Evolutionary conservation across 2,329 filamentous ascomycete species (phyloP).

Genomic region (Pyrenochaeta sp.): DNA sequence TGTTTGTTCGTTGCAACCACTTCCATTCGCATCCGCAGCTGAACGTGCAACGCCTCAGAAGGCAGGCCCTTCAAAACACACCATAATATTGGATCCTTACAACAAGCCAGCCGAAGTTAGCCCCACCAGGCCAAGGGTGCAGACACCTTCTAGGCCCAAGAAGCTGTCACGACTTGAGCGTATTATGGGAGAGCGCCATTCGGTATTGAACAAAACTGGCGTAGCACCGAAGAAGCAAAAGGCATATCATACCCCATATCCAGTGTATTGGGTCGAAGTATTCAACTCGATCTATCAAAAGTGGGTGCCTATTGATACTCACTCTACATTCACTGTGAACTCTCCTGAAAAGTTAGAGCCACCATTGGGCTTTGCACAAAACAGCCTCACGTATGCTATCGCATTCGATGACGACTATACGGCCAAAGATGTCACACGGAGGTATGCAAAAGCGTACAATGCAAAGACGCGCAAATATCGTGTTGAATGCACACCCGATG

Average conservation of each 20-base stretch:
- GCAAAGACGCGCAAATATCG: slow-evolving; percentile 84
- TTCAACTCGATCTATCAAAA: slow-evolving; percentile 86
- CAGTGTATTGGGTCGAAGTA: slow-evolving; percentile 93
- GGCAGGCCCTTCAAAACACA: slow-evolving; percentile 24
- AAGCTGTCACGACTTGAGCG: slow-evolving; percentile 42
- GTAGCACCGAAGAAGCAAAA: slow-evolving; percentile 48
- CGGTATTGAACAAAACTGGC: slow-evolving; percentile 31
- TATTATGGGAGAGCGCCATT: slow-evolving; percentile 39
- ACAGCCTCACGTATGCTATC: slow-evolving; percentile 82
- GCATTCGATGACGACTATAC: slow-evolving; percentile 82
- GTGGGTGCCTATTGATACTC: slow-evolving; percentile 87
- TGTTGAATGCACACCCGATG: slow-evolving; percentile 71
- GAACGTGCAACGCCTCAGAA: slow-evolving; percentile 41
- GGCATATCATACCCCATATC: slow-evolving; percentile 75
- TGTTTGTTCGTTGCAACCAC: slow-evolving; percentile 86
- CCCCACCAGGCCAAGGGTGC: slow-evolving; percentile 26
- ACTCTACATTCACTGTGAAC: slow-evolving; percentile 81
- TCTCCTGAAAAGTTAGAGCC: slow-evolving; percentile 82
- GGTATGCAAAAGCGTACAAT: slow-evolving; percentile 88
- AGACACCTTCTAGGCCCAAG: slow-evolving; percentile 33
- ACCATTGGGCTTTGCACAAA: slow-evolving; percentile 76
- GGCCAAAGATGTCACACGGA: slow-evolving; percentile 82
- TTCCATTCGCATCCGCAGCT: slow-evolving; percentile 67
- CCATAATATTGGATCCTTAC: slow-evolving; percentile 42
- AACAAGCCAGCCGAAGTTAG: slow-evolving; percentile 24